Evolutionary conservation across 164 flowering plant genomes (phyloP).

Genomic region (Platanus orientalis): DNA sequence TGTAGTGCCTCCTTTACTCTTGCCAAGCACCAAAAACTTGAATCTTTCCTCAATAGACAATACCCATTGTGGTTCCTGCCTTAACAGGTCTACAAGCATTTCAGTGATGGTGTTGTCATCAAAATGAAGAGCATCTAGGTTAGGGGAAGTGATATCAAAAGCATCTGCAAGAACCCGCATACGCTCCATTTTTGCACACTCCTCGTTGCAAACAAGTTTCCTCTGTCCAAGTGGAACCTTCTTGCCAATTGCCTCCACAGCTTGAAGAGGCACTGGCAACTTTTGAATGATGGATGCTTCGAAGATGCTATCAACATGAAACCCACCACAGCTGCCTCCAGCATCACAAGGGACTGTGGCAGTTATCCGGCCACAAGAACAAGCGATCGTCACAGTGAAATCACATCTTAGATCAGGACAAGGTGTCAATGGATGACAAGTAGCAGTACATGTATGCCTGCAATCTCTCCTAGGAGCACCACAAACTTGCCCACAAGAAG

Average conservation of each 20-base stretch:
- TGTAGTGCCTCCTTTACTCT: slow-evolving; percentile 41
- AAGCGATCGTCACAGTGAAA: slow-evolving; percentile 68
- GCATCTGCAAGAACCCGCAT: slow-evolving; percentile 92
- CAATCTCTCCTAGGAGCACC: slow-evolving; percentile 97
- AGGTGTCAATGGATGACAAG: slow-evolving; percentile 65
- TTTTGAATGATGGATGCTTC: slow-evolving; percentile 78
- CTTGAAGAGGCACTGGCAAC: slow-evolving; percentile 73
- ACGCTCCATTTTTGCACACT: slow-evolving; percentile 80
- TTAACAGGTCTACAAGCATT: slow-evolving; percentile 52
- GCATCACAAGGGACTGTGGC: slow-evolving; percentile 89
- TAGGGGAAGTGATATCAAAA: slow-evolving; percentile 70
- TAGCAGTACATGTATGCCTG: slow-evolving; percentile 72
- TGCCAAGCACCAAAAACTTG: slow-evolving; percentile 75
- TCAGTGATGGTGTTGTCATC: slow-evolving; percentile 71
- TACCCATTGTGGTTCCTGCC: slow-evolving; percentile 95
- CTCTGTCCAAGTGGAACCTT: slow-evolving; percentile 84
- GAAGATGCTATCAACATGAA: slow-evolving; percentile 42
- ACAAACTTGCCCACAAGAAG: slow-evolving; percentile 87
- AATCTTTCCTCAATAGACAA: slow-evolving; percentile 86
- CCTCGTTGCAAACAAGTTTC: slow-evolving; percentile 83
- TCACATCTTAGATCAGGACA: slow-evolving; percentile 89
- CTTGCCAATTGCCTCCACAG: slow-evolving; percentile 59
- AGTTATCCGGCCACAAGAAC: slow-evolving; percentile 78
- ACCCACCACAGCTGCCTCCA: slow-evolving; percentile 48
- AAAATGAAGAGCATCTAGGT: slow-evolving; percentile 77